A percentile compares a stretch with the other conserved stretches of the same genome.
Evolutionary conservation across 805 yeast species (phyloP).

Genomic region (Helenozyma rhizophorensis): DNA sequence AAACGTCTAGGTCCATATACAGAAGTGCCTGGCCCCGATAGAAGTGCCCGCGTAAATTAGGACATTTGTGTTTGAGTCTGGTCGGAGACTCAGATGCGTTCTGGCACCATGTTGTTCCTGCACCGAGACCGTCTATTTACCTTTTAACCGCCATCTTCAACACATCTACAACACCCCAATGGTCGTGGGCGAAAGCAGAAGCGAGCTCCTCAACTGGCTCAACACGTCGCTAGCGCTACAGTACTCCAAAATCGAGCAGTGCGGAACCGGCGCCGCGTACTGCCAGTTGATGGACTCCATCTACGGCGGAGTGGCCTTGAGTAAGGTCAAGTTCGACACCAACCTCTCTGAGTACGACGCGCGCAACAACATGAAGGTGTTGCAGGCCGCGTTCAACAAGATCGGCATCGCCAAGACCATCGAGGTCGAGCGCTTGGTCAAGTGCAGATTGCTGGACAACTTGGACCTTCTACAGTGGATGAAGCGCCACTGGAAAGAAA

Average conservation of each 20-base stretch:
- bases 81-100: neutral
- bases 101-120: neutral
- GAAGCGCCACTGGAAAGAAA: slow-evolving; percentile 74
- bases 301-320: slow-evolving; percentile 77
- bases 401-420: slow-evolving; percentile 69
- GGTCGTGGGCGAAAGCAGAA: slow-evolving; percentile 66
- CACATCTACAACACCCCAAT: slow-evolving; percentile 1
- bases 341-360: slow-evolving; percentile 72
- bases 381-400: slow-evolving; percentile 74
- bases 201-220: slow-evolving; percentile 81
- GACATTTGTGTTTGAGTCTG: neutral
- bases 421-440: slow-evolving; percentile 76
- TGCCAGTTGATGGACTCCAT: slow-evolving; percentile 89
- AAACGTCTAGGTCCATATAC: too few species aligned
- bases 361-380: slow-evolving; percentile 74
- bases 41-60: too few species aligned
- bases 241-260: slow-evolving; percentile 79
- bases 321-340: slow-evolving; percentile 62
- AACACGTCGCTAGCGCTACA: slow-evolving; percentile 63
- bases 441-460: slow-evolving; percentile 90
- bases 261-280: slow-evolving; percentile 94
- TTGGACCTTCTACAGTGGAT: slow-evolving; percentile 93
- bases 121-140: neutral
- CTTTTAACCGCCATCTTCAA: neutral
- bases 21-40: too few species aligned